phyloP scores from a whole-genome alignment of 495 filamentous ascomycete genomes.

The Penicillium pulvis region DNA sequence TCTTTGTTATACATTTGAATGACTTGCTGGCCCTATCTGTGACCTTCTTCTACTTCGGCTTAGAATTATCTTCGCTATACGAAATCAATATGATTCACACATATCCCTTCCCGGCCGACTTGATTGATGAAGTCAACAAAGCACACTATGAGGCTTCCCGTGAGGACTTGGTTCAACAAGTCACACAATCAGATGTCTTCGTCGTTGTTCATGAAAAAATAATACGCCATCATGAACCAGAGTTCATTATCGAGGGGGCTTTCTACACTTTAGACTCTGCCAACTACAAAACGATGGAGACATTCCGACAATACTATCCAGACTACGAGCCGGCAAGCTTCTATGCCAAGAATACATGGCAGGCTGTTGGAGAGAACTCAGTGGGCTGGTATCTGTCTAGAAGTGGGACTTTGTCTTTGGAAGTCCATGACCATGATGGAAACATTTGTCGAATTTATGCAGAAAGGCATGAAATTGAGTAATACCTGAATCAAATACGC shows the following conservation, averaged over 20 bases:
- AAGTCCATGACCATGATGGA: constrained; percentile 2
- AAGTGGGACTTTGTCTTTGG: constrained; percentile 10
- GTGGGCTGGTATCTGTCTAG: constrained; percentile 13
- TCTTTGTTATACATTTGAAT: constrained; percentile 11
- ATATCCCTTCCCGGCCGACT: not conserved
- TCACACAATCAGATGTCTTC: not conserved
- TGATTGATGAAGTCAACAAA: constrained; percentile 6
- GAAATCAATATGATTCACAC: not conserved
- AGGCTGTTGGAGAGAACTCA: constrained; percentile 5
- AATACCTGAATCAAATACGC: not conserved
- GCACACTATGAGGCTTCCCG: constrained; percentile 2
- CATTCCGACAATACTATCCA: constrained; percentile 1
- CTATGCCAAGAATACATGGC: constrained; percentile 3
- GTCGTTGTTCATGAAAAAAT: constrained; percentile 8
- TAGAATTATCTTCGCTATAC: not conserved
- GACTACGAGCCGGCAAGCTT: constrained; percentile 3
- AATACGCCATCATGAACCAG: not conserved
- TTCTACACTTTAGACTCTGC: constrained; percentile 1
- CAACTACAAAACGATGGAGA: constrained; percentile 7
- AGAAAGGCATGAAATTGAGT: constrained; percentile 10
- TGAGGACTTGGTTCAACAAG: not conserved
- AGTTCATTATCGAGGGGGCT: constrained; percentile 14
- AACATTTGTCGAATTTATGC: constrained; percentile 9
- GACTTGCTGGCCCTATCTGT: not conserved
- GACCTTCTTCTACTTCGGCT: not conserved